phyloP scores from a whole-genome alignment of 169 alveolate species.

The Plasmodium inui region DNA sequence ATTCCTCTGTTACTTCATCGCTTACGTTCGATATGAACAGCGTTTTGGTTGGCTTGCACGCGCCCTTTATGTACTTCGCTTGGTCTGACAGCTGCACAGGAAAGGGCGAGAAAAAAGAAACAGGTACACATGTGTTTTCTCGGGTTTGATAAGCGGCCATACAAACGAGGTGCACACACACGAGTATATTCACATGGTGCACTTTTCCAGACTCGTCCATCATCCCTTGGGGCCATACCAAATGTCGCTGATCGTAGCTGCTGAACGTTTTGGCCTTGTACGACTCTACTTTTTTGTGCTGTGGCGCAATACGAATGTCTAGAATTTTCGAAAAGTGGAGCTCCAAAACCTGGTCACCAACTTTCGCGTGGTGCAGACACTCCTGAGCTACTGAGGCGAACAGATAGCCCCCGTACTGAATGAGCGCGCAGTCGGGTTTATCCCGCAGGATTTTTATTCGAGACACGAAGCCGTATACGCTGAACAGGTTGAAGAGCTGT shows the following conservation, averaged over 20 bases:
- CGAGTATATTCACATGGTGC: background rate
- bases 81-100: slow-evolving; percentile 74
- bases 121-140: background rate
- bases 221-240: slow-evolving; percentile 14
- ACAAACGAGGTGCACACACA: background rate
- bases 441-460: slow-evolving; percentile 81
- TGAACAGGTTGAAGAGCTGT: slow-evolving; percentile 82
- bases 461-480: slow-evolving; percentile 80
- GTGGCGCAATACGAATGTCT: slow-evolving; percentile 77
- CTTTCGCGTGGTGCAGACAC: slow-evolving; percentile 68
- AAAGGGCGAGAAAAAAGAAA: background rate
- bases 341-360: slow-evolving; percentile 74
- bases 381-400: slow-evolving; percentile 81
- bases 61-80: slow-evolving; percentile 79
- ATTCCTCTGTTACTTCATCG: slow-evolving; percentile 78
- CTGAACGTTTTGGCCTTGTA: slow-evolving; percentile 52
- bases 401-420: slow-evolving; percentile 78
- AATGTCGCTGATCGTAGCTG: slow-evolving; percentile 60
- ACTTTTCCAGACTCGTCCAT: background rate
- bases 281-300: slow-evolving; percentile 31
- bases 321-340: slow-evolving; percentile 77
- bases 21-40: slow-evolving; percentile 79
- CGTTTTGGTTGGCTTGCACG: slow-evolving; percentile 82
- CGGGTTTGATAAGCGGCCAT: too few relatives aligned
- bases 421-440: slow-evolving; percentile 83